These are phyloP conservation scores for Rostrohypoxylon terebratum DNA, from an alignment of 495 filamentous ascomycete species.

Conservation along the genomic window DNA sequence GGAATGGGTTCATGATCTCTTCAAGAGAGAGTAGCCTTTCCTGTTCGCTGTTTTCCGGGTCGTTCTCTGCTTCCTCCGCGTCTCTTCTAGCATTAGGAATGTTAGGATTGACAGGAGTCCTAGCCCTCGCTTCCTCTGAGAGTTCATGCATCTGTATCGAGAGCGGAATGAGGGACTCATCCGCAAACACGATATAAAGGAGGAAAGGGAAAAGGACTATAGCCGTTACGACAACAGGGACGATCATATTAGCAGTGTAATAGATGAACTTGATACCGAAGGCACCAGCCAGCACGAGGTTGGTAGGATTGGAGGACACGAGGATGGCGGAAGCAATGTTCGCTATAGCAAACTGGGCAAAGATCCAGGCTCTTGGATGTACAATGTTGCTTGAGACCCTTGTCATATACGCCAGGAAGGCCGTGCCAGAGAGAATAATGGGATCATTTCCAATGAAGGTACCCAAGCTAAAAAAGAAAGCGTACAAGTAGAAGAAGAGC, in stretches of 20 bases:
- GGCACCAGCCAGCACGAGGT: slow-evolving; percentile 75
- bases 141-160: slow-evolving; percentile 74
- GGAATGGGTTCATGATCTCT: slow-evolving; percentile 77
- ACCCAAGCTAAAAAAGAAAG: slow-evolving; percentile 74
- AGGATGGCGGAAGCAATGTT: slow-evolving; percentile 76
- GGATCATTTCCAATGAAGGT: slow-evolving; percentile 77
- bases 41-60: slow-evolving; percentile 57
- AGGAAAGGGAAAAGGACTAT: slow-evolving; percentile 73
- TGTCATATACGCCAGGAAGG: slow-evolving; percentile 79
- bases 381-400: slow-evolving; percentile 74
- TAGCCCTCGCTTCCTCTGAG: slow-evolving; percentile 63
- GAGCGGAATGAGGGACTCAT: slow-evolving; percentile 69
- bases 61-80: slow-evolving; percentile 64
- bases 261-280: slow-evolving; percentile 74
- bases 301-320: slow-evolving; percentile 78
- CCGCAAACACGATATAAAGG: slow-evolving; percentile 71
- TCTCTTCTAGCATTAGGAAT: slow-evolving; percentile 70
- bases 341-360: slow-evolving; percentile 73
- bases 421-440: slow-evolving; percentile 74
- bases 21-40: slow-evolving; percentile 68
- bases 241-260: slow-evolving; percentile 77
- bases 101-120: slow-evolving; percentile 72
- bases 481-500: slow-evolving; percentile 75
- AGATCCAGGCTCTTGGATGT: slow-evolving; percentile 74
- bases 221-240: slow-evolving; percentile 71